Conservation (phyloP, 1,284 basidiomycete species). For the Sparassis latifolia region DNA sequence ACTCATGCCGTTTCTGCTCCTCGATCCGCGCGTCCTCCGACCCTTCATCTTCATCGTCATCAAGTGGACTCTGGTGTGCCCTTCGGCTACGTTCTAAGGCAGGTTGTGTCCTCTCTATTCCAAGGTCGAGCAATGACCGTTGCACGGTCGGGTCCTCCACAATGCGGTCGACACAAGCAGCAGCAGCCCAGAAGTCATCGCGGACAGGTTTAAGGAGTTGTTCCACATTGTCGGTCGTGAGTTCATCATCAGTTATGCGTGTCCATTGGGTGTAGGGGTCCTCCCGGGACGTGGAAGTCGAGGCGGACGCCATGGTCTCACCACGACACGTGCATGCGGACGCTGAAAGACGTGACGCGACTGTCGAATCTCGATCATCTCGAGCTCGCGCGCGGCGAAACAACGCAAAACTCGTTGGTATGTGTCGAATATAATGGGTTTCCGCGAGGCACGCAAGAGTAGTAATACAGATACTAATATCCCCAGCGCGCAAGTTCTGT, state of each 20-base stretch:
- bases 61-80: conserved; percentile 17
- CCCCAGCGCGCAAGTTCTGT: no score
- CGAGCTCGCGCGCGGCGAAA: no score
- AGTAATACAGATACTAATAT: no score
- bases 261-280: conserved; percentile 50
- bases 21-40: conserved; percentile 13
- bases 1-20: conserved; percentile 15
- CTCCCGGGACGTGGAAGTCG: conserved; percentile 17
- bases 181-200: conserved; percentile 69
- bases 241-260: conserved; percentile 42
- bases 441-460: no score
- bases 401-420: no score
- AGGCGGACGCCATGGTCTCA: conserved; percentile 21
- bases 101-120: conserved; percentile 48
- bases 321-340: conserved; percentile 12
- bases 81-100: conserved; percentile 43
- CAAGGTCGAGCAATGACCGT: conserved; percentile 51
- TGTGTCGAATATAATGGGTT: no score
- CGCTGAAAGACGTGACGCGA: conserved; percentile 13
- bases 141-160: conserved; percentile 52
- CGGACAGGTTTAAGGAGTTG: conserved; percentile 43
- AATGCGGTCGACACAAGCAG: conserved; percentile 65
- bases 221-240: conserved; percentile 44
- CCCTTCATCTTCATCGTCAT: conserved; percentile 16
- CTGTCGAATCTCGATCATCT: no score